These are phyloP conservation scores for Aspergillus sp. DNA, from an alignment of 2,329 filamentous ascomycete genomes.

Conservation along the genomic window DNA sequence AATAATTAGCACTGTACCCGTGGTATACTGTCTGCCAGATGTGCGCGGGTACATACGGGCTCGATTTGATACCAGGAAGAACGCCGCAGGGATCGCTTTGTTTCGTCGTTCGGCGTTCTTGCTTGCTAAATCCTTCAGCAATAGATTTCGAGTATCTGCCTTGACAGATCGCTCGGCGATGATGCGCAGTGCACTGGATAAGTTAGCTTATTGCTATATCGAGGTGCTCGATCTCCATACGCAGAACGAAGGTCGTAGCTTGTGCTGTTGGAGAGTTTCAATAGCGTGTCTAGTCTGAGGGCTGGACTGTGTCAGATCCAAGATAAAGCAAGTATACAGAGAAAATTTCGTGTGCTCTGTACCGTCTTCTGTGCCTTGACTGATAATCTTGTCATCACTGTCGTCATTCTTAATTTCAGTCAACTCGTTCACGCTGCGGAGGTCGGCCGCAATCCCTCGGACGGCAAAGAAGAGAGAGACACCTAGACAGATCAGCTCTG, in stretches of 20 bases:
- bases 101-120: conserved; percentile 36
- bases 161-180: conserved; percentile 47
- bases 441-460: conserved; percentile 57
- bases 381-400: conserved; percentile 70
- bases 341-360: background rate
- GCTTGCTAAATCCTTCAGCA: conserved; percentile 44
- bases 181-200: conserved; percentile 44
- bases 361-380: conserved; percentile 71
- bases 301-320: conserved; percentile 38
- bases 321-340: background rate
- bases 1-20: background rate
- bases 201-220: conserved; percentile 48
- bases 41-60: conserved; percentile 29
- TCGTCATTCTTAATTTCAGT: conserved; percentile 64
- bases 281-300: conserved; percentile 64
- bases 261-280: conserved; percentile 67
- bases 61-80: conserved; percentile 43
- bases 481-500: conserved; percentile 26
- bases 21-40: background rate
- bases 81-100: conserved; percentile 44
- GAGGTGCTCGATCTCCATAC: conserved; percentile 51
- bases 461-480: conserved; percentile 50
- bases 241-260: conserved; percentile 72
- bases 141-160: conserved; percentile 37
- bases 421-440: conserved; percentile 39